Evolutionary conservation across 2,329 filamentous ascomycete species (phyloP).

Genomic region (Lomentospora prolificans): DNA sequence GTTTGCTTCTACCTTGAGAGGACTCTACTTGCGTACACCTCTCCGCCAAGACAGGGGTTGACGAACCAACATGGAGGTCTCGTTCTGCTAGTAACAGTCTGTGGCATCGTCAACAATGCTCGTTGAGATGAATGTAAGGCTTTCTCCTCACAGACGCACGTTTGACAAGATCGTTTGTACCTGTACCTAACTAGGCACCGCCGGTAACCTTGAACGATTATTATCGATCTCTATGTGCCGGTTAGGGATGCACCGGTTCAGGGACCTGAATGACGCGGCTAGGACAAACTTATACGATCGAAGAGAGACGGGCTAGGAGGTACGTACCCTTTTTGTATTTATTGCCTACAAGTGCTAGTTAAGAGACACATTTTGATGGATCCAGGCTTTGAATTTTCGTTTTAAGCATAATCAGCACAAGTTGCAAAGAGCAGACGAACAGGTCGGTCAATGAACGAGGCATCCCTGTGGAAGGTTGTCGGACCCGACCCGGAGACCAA

Average conservation of each 20-base stretch:
- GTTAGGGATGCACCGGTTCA: not conserved
- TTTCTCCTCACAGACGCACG: too few relatives aligned
- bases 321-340: not conserved
- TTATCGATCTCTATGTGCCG: too few relatives aligned
- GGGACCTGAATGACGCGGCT: not conserved
- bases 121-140: not conserved
- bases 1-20: not conserved
- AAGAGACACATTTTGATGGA: not conserved
- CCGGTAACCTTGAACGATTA: too few relatives aligned
- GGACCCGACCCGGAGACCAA: too few relatives aligned
- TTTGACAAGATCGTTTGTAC: too few relatives aligned
- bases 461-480: too few relatives aligned
- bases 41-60: not conserved
- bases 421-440: too few relatives aligned
- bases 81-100: too few relatives aligned
- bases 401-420: too few relatives aligned
- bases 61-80: not conserved
- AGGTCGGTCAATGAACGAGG: too few relatives aligned
- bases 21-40: not conserved
- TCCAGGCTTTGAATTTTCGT: too few relatives aligned
- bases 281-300: not conserved
- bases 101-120: too few relatives aligned
- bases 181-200: not conserved
- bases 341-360: not conserved
- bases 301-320: not conserved